Base-by-base conservation (phyloP, 306 rosid species). In the Abrus pulchellus region DNA sequence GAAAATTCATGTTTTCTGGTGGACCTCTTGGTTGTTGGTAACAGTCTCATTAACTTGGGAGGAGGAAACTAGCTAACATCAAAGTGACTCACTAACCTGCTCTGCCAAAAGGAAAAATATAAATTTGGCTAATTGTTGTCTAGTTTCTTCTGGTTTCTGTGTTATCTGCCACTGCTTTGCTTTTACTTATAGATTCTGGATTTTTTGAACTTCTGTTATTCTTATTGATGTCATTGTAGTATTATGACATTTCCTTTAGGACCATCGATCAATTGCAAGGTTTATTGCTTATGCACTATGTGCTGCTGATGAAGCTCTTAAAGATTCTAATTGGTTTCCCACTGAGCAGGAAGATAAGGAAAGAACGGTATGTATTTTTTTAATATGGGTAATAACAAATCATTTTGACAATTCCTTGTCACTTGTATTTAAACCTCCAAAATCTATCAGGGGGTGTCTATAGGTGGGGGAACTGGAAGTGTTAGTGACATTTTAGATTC, bases 381-480 rank as follows among this genome's bases (percentile, higher is more conserved):
- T 7, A 54, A 61, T 68, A 36, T 33, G 52, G 76, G 45, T 82
- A 53, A 75, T 40, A 14, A 32, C 20, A 57, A 57, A 75, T 48
- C 8, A n/a, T 68, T 71, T 77, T 45, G 32, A 54, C 11, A 38
- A 60, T 78, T 75, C 20, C 72, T 59, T 55, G 81, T 76, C 7
- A 78, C 63, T 30, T 63, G 47, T 78, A 76, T 60, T 84, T 78
- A 79, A 53, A 86, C 86, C 64, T 83, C 13, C 13, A 66, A 83
- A 79, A 60, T 74, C 69, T 59, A 61, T 60, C 86, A 95, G 98
- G 98, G 98, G 68, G 94, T 89, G 79, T 93, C 99, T 64, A 84
- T 95, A 84, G 99, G 99, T 76, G 97, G 98, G 80, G 98, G 98
- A 84, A 95, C 47, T 75, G 98, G 98, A 89, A 95, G 98, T 76